Percentiles rank a stretch among this genome's conserved stretches.
phyloP scores from a whole-genome alignment of 768 basidiomycete genomes.

The Tulasnella sp. region DNA sequence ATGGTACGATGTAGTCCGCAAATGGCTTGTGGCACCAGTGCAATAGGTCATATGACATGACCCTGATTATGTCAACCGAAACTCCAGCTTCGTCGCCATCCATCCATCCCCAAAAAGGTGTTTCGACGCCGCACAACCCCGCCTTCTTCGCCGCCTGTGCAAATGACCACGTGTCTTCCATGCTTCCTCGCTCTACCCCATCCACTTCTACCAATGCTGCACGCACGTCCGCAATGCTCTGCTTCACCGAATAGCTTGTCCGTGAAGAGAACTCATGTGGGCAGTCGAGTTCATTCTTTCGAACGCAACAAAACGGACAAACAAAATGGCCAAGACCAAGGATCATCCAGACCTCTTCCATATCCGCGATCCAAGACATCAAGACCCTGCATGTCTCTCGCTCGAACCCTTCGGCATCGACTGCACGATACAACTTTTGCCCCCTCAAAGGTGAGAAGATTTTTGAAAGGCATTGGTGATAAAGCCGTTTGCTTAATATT shows the following conservation, averaged over 20 bases:
- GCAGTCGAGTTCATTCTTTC: background rate
- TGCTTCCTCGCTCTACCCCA: background rate
- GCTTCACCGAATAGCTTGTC: background rate
- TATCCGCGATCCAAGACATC: conserved; percentile 33
- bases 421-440: background rate
- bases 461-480: background rate
- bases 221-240: background rate
- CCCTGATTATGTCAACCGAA: background rate
- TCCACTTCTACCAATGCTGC: background rate
- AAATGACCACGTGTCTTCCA: conserved; percentile 41
- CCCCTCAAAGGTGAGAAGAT: background rate
- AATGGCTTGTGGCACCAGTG: background rate
- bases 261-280: background rate
- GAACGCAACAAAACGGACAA: conserved; percentile 24
- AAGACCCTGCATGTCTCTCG: conserved; percentile 41
- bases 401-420: conserved; percentile 38
- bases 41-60: background rate
- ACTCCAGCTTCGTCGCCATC: background rate
- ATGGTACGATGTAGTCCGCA: background rate
- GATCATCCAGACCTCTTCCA: conserved; percentile 1
- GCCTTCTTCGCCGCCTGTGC: background rate
- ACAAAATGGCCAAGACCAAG: conserved; percentile 17
- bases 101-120: background rate
- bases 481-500: background rate
- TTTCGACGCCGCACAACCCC: background rate